phyloP scores from a whole-genome alignment of 2,329 filamentous ascomycete species.

The Chaetomiaceae sp. region DNA sequence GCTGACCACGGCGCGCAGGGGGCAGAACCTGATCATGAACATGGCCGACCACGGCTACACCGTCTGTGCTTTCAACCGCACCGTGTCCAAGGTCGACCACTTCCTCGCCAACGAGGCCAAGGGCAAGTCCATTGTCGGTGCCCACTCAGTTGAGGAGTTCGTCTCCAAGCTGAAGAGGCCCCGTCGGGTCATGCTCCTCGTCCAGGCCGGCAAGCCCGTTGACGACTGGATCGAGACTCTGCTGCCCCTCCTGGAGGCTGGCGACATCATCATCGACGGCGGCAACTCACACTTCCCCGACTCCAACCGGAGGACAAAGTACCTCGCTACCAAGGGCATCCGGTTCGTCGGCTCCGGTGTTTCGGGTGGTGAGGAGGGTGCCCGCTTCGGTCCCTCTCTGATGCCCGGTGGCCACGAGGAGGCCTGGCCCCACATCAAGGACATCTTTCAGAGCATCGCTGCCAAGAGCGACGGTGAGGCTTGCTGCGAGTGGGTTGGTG shows the following conservation, averaged over 20 bases:
- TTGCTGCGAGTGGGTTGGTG: constrained; percentile 99
- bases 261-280: constrained; percentile 99
- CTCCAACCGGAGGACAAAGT: constrained; percentile 93
- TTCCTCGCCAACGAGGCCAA: constrained; percentile 90
- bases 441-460: constrained; percentile 95
- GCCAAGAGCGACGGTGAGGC: constrained; percentile 96
- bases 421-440: constrained; percentile 97
- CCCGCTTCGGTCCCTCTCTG: constrained; percentile 91
- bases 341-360: constrained; percentile 96
- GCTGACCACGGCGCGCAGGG: constrained; percentile 39
- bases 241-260: constrained; percentile 73
- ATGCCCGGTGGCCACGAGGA: constrained; percentile 99
- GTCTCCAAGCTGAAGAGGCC: constrained; percentile 95
- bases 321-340: constrained; percentile 82
- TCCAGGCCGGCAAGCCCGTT: constrained; percentile 96
- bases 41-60: constrained; percentile 91
- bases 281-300: constrained; percentile 99
- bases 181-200: constrained; percentile 95
- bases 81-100: constrained; percentile 93
- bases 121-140: constrained; percentile 93
- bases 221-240: constrained; percentile 98
- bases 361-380: constrained; percentile 98
- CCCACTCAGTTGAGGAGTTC: constrained; percentile 91
- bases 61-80: constrained; percentile 97
- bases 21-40: constrained; percentile 85